Base-by-base conservation (phyloP, 2,329 filamentous ascomycete species). In the Colletotrichum musicola region DNA sequence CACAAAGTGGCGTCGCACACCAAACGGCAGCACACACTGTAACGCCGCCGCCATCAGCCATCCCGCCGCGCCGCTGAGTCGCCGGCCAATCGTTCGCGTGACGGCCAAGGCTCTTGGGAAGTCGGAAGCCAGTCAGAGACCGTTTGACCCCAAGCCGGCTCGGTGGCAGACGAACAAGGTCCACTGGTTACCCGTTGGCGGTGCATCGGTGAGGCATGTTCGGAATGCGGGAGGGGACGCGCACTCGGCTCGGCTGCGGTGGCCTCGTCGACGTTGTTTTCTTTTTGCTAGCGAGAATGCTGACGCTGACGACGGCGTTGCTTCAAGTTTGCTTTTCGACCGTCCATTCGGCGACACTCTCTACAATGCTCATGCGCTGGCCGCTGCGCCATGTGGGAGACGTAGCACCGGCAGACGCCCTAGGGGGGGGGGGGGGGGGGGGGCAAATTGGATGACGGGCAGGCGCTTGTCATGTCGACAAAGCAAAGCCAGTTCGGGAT, bases 121-220 rank as follows among this genome's bases (percentile, higher is more conserved):
- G 27, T 64, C 25, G 30, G 61, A 64, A 58, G 49, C 61, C 61
- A 44, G 63, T 56, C 57, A 66, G 40, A 62, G 63, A 22, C 63
- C 27, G 40, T 42, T 42, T 66, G 50, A 65, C 57, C 14, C 38
- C 38, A 12, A 10, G 10, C 38, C 38, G 40, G 40, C 10, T 16
- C 20, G 20, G 57, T 58, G 30, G 25, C 62, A 56, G 27, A 14
- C 16, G 46, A 16, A 13, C 59, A 27, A 44, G 51, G 20, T 20
- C 50, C 42, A 62, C 40, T n/a, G 22, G 20, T 22, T 12, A 40
- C 27, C 18, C 40, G 42, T 40, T 38, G 25, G 16, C 9, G 44
- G 27, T 27, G 30, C 50, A 42, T 51, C 51, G 16, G 42, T 50
- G 61, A 27, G 61, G 65, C 55, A 6, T 18, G 27, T 12, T 68